Conservation (phyloP, 106 monocot species). For the Dioscorea alata region DNA sequence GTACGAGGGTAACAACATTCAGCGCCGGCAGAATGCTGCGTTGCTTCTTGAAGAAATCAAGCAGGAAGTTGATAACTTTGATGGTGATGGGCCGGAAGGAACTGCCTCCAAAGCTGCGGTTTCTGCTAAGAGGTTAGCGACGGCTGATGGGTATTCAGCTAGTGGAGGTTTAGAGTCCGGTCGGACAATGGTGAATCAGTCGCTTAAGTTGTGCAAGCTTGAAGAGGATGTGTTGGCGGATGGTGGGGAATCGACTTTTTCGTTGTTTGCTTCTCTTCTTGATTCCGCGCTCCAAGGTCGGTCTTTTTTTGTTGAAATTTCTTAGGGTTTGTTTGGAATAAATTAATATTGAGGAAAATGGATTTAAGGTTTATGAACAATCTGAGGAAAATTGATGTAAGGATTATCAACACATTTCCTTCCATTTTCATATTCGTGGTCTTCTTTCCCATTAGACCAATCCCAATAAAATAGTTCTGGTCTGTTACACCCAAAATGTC, state of each 20-base stretch:
- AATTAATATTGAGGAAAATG: too few species aligned
- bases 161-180: conserved; percentile 26
- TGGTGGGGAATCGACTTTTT: conserved; percentile 62
- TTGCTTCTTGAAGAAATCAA: conserved; percentile 91
- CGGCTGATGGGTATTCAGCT: conserved; percentile 27
- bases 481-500: too few species aligned
- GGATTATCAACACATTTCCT: too few species aligned
- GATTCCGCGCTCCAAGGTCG: conserved; percentile 96
- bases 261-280: conserved; percentile 80
- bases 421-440: too few species aligned
- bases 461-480: too few species aligned
- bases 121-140: conserved; percentile 45
- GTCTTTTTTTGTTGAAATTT: background rate
- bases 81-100: conserved; percentile 47
- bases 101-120: conserved; percentile 14
- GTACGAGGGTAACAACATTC: conserved; percentile 77
- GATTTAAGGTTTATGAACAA: too few species aligned
- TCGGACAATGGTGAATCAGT: conserved; percentile 15
- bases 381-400: too few species aligned
- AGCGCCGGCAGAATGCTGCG: conserved; percentile 64
- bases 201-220: conserved; percentile 39
- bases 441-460: background rate
- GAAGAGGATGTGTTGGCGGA: conserved; percentile 60
- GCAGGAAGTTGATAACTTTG: conserved; percentile 56
- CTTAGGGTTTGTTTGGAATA: too few species aligned